Conservation (phyloP, 768 basidiomycete species). For the Macrolepiota fuliginosa region DNA sequence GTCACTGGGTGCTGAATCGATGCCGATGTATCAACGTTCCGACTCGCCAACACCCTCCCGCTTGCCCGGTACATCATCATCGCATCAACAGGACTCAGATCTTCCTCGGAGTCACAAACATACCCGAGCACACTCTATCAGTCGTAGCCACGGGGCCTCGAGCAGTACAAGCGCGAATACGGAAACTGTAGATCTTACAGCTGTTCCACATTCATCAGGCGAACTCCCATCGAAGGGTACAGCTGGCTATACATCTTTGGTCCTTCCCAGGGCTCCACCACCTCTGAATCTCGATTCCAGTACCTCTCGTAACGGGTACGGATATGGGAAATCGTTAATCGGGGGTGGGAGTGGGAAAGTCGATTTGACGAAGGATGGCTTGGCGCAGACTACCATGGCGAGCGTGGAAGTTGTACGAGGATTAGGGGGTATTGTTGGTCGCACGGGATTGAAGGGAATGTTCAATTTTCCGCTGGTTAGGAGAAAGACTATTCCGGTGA, state of each 20-base stretch:
- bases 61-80: neutral
- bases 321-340: slow-evolving; percentile 15
- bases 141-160: neutral
- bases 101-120: neutral
- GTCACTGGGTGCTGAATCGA: slow-evolving; percentile 8
- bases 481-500: slow-evolving; percentile 16
- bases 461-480: slow-evolving; percentile 14
- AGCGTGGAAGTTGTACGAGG: slow-evolving; percentile 78
- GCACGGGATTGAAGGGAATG: slow-evolving; percentile 17
- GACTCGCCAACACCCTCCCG: slow-evolving; percentile 1
- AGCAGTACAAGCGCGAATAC: neutral
- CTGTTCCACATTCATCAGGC: slow-evolving; percentile 13
- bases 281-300: slow-evolving; percentile 2
- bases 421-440: slow-evolving; percentile 24
- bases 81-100: neutral
- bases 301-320: neutral
- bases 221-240: slow-evolving; percentile 18
- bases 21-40: neutral
- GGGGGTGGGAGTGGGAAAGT: slow-evolving; percentile 44
- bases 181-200: slow-evolving; percentile 2
- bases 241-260: slow-evolving; percentile 13
- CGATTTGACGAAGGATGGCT: slow-evolving; percentile 72
- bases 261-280: slow-evolving; percentile 16
- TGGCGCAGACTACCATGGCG: slow-evolving; percentile 88
- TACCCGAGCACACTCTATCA: neutral